Evolutionary conservation across 2,329 filamentous ascomycete genomes (phyloP).

Genomic region (Aspergillus eucalypticola): DNA sequence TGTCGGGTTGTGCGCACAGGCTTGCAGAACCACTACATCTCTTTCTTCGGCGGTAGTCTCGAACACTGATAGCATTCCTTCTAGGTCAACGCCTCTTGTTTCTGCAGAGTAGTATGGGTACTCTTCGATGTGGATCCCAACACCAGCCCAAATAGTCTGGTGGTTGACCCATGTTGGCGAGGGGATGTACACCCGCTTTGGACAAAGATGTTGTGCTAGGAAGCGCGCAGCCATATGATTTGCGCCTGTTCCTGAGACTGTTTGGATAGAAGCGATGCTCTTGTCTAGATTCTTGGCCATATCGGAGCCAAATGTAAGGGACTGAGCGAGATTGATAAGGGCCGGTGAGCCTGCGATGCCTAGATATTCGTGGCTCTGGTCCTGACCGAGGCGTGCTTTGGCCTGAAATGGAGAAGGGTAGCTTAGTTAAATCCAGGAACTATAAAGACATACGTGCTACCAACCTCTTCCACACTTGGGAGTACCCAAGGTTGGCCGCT

Average conservation of each 20-base stretch:
- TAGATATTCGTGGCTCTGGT: background rate
- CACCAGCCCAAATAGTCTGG: constrained; percentile 73
- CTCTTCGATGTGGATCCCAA: constrained; percentile 6
- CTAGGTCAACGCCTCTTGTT: background rate
- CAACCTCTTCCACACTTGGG: constrained; percentile 35
- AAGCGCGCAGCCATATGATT: constrained; percentile 85
- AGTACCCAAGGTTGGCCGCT: constrained; percentile 41
- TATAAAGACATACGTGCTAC: no score
- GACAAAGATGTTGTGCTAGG: constrained; percentile 75
- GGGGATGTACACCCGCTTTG: constrained; percentile 74
- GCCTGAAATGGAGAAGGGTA: constrained; percentile 66
- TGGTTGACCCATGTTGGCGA: constrained; percentile 94
- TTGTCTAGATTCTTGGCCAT: background rate
- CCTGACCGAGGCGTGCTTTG: constrained; percentile 30
- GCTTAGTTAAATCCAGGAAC: no score
- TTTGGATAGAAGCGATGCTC: constrained; percentile 69
- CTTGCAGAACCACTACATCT: constrained; percentile 82
- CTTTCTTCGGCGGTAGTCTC: constrained; percentile 75
- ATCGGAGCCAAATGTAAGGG: background rate
- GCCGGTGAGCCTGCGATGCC: background rate
- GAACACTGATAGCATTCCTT: background rate
- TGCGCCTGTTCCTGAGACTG: constrained; percentile 90
- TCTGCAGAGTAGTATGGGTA: constrained; percentile 3
- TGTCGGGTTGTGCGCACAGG: constrained; percentile 94
- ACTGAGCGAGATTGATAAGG: background rate